Evolutionary conservation across 805 yeast genomes (phyloP), one percentile per base, ranked within the genome.

Genomic region (Metschnikowia baotianmanensis): DNA sequence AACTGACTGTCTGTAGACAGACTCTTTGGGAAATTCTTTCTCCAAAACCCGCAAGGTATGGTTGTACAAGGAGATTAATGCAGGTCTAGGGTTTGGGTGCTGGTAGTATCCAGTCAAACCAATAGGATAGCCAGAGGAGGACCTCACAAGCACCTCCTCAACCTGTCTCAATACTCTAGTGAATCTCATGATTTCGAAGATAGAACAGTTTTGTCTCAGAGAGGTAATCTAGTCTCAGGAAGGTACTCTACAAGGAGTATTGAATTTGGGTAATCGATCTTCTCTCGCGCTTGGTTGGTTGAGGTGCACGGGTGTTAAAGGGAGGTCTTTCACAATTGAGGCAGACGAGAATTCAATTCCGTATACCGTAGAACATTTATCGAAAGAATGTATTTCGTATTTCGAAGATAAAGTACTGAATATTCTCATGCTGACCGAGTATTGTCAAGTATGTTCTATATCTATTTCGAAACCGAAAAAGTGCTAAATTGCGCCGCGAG

Each of bases 11-110:
- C 82, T 77, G 67, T 87, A 87, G 18, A 87, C 78, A n/a, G 88
- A 78, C 20, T 78, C 75, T 38, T 74, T 65, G 27, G 96, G 96
- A 61, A 81, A 82, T 55, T 80, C 76, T 28, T 68, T 71, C 28
- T 73, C 65, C 53, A 86, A 67, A 33, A 76, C 72, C 29, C 65
- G 62, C 54, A 86, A 67, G 2, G 96, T 87, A 43, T 82, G 77
- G 50, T 76, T 77, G 67, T 87, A 87, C 32, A 87, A 67, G 26
- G 83, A 75, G 42, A 78, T 67, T 53, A 87, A 71, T 3, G 89
- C 86, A 2, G 91, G 90, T 61, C 87, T 77, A 39, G 96, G 95
- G 58, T 82, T 76, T 36, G 95, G 95, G 62, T 86, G 93, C 60
- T 82, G 85, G 56, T 67, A 72, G 47, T 87, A 62, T 2, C 93